A percentile compares a stretch with the other conserved stretches of the same genome.
These are phyloP conservation scores for Sugiyamaella xylanicola DNA, from an alignment of 1,139 yeast species.

Conservation along the genomic window DNA sequence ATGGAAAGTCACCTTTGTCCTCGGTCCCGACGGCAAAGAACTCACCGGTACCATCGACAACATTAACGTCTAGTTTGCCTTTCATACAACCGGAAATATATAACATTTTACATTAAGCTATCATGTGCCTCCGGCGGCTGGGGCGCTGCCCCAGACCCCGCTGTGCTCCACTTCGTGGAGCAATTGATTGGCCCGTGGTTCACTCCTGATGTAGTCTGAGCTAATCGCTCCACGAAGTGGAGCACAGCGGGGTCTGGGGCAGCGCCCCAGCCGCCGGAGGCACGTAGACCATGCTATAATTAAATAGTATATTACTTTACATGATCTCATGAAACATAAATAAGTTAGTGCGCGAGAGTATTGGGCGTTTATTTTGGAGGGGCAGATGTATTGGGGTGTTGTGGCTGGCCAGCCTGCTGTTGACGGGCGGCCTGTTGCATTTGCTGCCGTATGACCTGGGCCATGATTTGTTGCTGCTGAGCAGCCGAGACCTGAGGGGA, in stretches of 20 bases:
- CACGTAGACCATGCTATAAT: no score
- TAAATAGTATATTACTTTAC: slow-evolving; percentile 11
- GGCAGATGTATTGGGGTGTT: slow-evolving; percentile 33
- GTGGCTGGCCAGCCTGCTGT: slow-evolving; percentile 34
- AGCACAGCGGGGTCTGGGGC: background rate
- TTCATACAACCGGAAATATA: no score
- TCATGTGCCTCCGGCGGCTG: background rate
- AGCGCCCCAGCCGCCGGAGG: background rate
- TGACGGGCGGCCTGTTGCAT: slow-evolving; percentile 30
- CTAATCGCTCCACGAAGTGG: no score
- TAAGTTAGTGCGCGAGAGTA: slow-evolving; percentile 1
- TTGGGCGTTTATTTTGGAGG: slow-evolving; percentile 25
- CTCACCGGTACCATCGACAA: slow-evolving; percentile 35
- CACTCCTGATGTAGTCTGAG: no score
- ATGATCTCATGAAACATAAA: slow-evolving; percentile 10
- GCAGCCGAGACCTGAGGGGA: slow-evolving; percentile 31
- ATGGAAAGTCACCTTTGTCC: slow-evolving; percentile 70
- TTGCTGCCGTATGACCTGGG: slow-evolving; percentile 31
- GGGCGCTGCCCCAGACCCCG: background rate
- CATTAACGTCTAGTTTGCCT: slow-evolving; percentile 31
- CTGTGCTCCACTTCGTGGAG: no score
- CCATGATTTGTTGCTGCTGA: slow-evolving; percentile 32
- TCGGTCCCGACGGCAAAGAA: slow-evolving; percentile 39
- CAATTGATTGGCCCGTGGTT: no score
- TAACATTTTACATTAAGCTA: background rate